Conservation (phyloP, 164 flowering plant genomes). For the Nelumbo lutea region DNA sequence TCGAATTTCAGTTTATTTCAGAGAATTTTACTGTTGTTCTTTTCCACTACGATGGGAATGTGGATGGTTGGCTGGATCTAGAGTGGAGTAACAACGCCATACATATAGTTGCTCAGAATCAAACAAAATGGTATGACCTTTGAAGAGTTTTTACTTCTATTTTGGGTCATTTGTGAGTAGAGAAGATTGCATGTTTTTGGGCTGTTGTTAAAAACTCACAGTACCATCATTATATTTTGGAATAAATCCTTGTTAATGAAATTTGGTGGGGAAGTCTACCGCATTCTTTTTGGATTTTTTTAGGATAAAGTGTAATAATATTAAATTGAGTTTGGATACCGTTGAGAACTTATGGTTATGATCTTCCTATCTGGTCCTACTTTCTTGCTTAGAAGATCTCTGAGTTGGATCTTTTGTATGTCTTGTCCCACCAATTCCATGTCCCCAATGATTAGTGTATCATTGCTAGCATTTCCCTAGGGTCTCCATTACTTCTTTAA, state of each 20-base stretch:
- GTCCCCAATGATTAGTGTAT: background rate
- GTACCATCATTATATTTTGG: too few relatives aligned
- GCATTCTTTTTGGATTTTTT: too few relatives aligned
- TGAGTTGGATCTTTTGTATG: background rate
- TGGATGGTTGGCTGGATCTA: conserved; percentile 63
- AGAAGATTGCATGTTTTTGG: too few relatives aligned
- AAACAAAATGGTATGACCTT: conserved; percentile 67
- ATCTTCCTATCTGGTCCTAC: background rate
- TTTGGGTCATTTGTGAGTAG: too few relatives aligned
- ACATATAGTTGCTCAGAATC: conserved; percentile 62
- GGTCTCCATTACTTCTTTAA: background rate
- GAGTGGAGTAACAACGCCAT: conserved; percentile 55
- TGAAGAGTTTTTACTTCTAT: background rate
- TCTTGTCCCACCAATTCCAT: background rate
- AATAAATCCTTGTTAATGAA: too few relatives aligned
- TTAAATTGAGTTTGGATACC: too few relatives aligned
- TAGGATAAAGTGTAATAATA: too few relatives aligned
- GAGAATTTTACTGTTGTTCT: conserved; percentile 59
- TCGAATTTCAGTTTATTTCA: conserved; percentile 64
- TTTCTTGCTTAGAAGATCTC: background rate
- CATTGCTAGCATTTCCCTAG: background rate
- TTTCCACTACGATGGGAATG: conserved; percentile 71
- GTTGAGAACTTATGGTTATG: background rate
- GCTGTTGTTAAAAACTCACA: too few relatives aligned
- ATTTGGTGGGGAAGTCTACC: too few relatives aligned